A percentile compares a stretch with the other conserved stretches of the same genome.
Conservation (phyloP, 768 basidiomycete genomes). For the Tephrocybe sp. region DNA sequence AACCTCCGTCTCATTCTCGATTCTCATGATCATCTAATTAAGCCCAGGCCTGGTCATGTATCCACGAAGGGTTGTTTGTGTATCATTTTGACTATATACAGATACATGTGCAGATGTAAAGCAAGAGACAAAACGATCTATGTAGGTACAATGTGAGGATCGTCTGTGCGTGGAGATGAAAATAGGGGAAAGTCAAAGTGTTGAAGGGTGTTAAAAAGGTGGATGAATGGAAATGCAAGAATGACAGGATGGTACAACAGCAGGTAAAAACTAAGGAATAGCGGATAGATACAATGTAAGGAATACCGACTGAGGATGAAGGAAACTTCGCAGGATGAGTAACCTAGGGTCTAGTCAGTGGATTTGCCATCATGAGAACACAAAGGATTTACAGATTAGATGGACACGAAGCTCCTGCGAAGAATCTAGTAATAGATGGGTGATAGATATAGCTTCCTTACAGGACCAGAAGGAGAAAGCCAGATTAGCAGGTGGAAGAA, state of each 20-base stretch:
- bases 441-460: not conserved
- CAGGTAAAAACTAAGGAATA: slow-evolving; percentile 3
- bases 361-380: not conserved
- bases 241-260: slow-evolving; percentile 1
- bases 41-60: not conserved
- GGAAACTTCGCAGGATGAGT: not conserved
- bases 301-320: not conserved
- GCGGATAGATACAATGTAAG: slow-evolving; percentile 6
- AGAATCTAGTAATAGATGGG: not conserved
- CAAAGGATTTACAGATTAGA: not conserved
- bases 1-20: slow-evolving; percentile 11
- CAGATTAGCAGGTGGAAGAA: no score
- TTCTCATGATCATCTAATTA: not conserved
- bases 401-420: not conserved
- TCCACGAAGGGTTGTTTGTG: no score
- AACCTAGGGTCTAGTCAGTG: not conserved
- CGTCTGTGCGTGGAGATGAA: slow-evolving; percentile 1
- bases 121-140: slow-evolving; percentile 1
- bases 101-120: slow-evolving; percentile 6
- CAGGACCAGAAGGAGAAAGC: no score
- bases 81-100: not conserved
- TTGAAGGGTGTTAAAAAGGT: not conserved
- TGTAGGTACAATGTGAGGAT: slow-evolving; percentile 10
- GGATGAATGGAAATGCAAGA: not conserved
- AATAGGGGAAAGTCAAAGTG: not conserved